These are phyloP conservation scores for Xerocomellus amylosporus DNA, from an alignment of 768 basidiomycete genomes.

Conservation along the genomic window DNA sequence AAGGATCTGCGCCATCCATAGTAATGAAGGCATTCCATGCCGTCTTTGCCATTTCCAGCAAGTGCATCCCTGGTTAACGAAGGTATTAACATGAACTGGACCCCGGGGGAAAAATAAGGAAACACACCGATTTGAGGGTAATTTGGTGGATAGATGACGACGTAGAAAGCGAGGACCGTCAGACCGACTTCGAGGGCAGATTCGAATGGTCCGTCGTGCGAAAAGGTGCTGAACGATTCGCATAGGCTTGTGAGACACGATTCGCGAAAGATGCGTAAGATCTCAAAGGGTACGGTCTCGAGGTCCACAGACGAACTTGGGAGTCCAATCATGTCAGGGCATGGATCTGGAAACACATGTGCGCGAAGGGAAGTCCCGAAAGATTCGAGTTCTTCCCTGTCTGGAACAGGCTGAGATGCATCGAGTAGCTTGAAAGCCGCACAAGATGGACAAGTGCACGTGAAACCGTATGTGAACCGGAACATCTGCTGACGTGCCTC, in stretches of 20 bases:
- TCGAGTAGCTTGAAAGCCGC: slow-evolving; percentile 38
- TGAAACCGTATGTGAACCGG: slow-evolving; percentile 63
- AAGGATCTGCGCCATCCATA: slow-evolving; percentile 18
- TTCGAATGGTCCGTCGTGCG: slow-evolving; percentile 61
- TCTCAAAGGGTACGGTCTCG: slow-evolving; percentile 36
- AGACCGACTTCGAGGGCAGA: slow-evolving; percentile 53
- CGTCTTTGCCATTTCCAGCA: slow-evolving; percentile 73
- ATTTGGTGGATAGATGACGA: slow-evolving; percentile 67
- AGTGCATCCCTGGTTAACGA: slow-evolving; percentile 58
- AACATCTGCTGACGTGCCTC: slow-evolving; percentile 60
- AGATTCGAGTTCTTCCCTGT: slow-evolving; percentile 12
- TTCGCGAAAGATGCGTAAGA: slow-evolving; percentile 52
- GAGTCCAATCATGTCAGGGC: not conserved
- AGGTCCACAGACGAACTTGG: slow-evolving; percentile 21
- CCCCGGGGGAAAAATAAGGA: not conserved
- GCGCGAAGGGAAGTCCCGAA: slow-evolving; percentile 36
- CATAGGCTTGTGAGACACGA: slow-evolving; percentile 56
- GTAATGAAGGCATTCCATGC: slow-evolving; percentile 63
- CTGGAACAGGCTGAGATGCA: slow-evolving; percentile 39
- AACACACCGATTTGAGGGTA: slow-evolving; percentile 79
- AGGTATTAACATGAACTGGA: not conserved
- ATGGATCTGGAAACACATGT: slow-evolving; percentile 36
- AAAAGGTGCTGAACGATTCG: slow-evolving; percentile 62
- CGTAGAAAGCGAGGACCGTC: slow-evolving; percentile 62
- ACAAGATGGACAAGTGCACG: slow-evolving; percentile 62